phyloP scores from a whole-genome alignment of 768 basidiomycete genomes.

The Agaricus subrufescens region DNA sequence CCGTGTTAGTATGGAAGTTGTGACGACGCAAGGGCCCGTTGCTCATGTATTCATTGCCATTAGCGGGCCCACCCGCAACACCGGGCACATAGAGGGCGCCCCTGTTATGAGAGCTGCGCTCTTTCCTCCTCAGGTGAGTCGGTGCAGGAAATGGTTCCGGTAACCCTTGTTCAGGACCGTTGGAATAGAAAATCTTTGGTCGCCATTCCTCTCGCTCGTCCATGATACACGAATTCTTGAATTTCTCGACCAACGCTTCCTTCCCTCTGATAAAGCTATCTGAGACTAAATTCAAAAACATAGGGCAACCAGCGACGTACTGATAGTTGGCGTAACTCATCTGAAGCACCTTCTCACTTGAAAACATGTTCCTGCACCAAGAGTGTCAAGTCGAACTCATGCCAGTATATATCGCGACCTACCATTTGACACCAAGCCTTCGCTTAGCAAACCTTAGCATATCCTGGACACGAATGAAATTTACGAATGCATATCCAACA shows the following conservation, averaged over 20 bases:
- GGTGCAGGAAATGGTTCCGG: conserved; percentile 80
- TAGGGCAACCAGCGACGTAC: conserved; percentile 36
- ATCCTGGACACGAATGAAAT: conserved; percentile 78
- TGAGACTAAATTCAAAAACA: conserved; percentile 10
- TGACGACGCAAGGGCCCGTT: conserved; percentile 14
- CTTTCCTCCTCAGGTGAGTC: conserved; percentile 76
- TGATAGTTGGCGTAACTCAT: conserved; percentile 94
- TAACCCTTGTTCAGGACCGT: conserved; percentile 67
- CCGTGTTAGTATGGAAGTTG: conserved; percentile 4
- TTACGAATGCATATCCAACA: conserved; percentile 85
- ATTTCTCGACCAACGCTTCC: conserved; percentile 86
- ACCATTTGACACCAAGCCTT: conserved; percentile 82
- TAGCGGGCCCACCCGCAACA: conserved; percentile 7
- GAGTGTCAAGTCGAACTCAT: not conserved
- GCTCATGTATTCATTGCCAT: conserved; percentile 11
- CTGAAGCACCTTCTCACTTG: conserved; percentile 84
- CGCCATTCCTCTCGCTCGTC: conserved; percentile 80
- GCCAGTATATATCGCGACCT: conserved; percentile 13
- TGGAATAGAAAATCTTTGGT: conserved; percentile 80
- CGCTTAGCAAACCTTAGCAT: conserved; percentile 70
- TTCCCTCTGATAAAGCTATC: conserved; percentile 57
- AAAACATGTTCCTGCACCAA: conserved; percentile 77
- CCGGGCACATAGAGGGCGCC: conserved; percentile 65
- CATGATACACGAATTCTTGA: conserved; percentile 89
- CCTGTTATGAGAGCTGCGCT: conserved; percentile 76